phyloP scores from a whole-genome alignment of 2,329 filamentous ascomycete species.

The Colletotrichum chlorophyti region DNA sequence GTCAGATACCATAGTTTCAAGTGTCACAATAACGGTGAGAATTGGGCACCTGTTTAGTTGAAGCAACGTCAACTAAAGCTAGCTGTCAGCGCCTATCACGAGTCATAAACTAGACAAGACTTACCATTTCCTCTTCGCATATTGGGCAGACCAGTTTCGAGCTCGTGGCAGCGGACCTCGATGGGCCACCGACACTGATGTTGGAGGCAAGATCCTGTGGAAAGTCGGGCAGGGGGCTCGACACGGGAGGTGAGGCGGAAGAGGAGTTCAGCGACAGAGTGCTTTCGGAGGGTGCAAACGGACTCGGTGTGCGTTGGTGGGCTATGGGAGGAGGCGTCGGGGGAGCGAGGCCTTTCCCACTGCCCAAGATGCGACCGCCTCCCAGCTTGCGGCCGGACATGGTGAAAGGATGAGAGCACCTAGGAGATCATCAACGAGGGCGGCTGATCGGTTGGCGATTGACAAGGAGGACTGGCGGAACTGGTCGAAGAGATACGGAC shows the following conservation, averaged over 20 bases:
- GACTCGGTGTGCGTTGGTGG: conserved; percentile 55
- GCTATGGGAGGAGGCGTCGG: conserved; percentile 48
- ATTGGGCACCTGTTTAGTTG: conserved; percentile 77
- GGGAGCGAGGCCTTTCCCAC: conserved; percentile 81
- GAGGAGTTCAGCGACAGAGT: conserved; percentile 80
- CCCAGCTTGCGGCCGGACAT: conserved; percentile 91
- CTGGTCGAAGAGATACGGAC: too few relatives aligned
- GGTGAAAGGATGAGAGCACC: conserved; percentile 31
- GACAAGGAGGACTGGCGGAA: not conserved
- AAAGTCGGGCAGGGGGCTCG: conserved; percentile 71
- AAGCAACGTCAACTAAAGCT: conserved; percentile 78
- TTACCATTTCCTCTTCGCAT: conserved; percentile 96
- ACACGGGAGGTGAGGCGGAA: conserved; percentile 64
- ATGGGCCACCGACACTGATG: conserved; percentile 70
- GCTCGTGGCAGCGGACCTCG: conserved; percentile 62
- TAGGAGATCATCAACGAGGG: conserved; percentile 26
- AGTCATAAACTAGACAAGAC: conserved; percentile 28
- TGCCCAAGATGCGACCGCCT: conserved; percentile 90
- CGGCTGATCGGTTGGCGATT: conserved; percentile 1
- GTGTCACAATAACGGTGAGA: not conserved
- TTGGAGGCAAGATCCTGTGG: conserved; percentile 82
- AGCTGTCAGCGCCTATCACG: conserved; percentile 26
- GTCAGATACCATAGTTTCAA: conserved; percentile 22
- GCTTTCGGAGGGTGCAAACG: conserved; percentile 68
- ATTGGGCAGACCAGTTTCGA: conserved; percentile 91